Conservation (phyloP, 2,329 filamentous ascomycete genomes). For the Colletotrichum tropicale region DNA sequence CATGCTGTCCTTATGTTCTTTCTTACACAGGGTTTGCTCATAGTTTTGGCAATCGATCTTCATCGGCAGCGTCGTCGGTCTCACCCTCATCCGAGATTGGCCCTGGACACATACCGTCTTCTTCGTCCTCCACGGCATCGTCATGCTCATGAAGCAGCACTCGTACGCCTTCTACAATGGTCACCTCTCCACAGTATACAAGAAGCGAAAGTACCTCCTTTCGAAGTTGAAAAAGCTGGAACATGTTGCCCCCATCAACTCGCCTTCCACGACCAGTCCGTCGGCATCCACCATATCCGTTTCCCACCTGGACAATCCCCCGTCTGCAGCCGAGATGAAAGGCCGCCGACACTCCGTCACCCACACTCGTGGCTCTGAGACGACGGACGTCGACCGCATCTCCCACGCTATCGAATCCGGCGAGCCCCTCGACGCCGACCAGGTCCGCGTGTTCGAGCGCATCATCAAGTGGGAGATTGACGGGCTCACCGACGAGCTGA, state of each 20-base stretch:
- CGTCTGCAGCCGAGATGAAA: conserved; percentile 37
- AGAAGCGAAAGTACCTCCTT: conserved; percentile 49
- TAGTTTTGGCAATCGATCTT: conserved; percentile 73
- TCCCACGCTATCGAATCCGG: conserved; percentile 66
- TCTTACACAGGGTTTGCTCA: not conserved
- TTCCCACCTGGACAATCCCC: conserved; percentile 45
- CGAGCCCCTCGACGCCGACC: conserved; percentile 62
- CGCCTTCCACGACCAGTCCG: conserved; percentile 46
- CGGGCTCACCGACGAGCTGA: conserved; percentile 67
- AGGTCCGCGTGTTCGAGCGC: conserved; percentile 67
- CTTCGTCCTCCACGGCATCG: conserved; percentile 74
- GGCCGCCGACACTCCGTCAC: conserved; percentile 47
- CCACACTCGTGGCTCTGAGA: conserved; percentile 38
- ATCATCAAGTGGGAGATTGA: conserved; percentile 72
- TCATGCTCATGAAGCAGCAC: conserved; percentile 86
- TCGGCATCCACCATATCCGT: conserved; percentile 46
- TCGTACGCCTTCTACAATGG: conserved; percentile 83
- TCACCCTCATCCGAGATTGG: conserved; percentile 76
- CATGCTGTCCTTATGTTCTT: not conserved
- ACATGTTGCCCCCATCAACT: conserved; percentile 48
- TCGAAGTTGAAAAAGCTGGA: conserved; percentile 62
- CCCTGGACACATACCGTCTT: conserved; percentile 85
- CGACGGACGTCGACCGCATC: conserved; percentile 62
- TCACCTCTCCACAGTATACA: conserved; percentile 66
- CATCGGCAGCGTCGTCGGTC: conserved; percentile 64